These are phyloP conservation scores for Mikania micrantha DNA, from an alignment of 129 eudicot species.

Conservation along the genomic window DNA sequence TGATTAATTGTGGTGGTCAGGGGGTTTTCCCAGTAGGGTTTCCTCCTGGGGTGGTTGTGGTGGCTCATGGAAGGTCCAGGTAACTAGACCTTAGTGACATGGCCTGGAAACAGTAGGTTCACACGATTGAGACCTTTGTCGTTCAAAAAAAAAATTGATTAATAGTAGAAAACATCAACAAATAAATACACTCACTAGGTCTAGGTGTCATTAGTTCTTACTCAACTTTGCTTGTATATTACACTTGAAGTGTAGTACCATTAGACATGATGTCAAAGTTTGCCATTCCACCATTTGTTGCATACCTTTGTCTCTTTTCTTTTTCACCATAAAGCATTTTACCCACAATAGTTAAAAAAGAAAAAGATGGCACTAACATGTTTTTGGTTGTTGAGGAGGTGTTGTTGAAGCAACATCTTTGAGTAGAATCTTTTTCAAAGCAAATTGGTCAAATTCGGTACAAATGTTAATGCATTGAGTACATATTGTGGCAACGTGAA, in stretches of 20 bases:
- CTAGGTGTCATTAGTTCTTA: conserved; percentile 17
- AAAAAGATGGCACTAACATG: conserved; percentile 37
- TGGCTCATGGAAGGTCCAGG: too few relatives aligned
- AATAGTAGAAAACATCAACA: not conserved
- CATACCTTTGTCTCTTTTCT: conserved; percentile 33
- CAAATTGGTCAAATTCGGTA: conserved; percentile 9
- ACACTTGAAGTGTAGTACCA: conserved; percentile 31
- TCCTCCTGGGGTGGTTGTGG: too few relatives aligned
- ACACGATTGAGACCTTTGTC: too few relatives aligned
- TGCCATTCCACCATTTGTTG: conserved; percentile 28
- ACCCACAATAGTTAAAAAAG: conserved; percentile 41
- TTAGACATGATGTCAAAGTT: conserved; percentile 25
- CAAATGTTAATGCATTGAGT: conserved; percentile 3
- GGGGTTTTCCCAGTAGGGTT: too few relatives aligned
- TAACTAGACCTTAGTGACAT: too few relatives aligned
- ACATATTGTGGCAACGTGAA: not conserved
- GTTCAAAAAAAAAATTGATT: too few relatives aligned
- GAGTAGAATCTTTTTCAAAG: conserved; percentile 23
- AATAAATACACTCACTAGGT: conserved; percentile 18
- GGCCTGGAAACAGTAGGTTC: too few relatives aligned
- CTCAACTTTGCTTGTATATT: conserved; percentile 61
- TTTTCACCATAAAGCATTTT: conserved; percentile 41
- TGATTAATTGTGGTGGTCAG: not conserved
- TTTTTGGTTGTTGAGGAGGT: conserved; percentile 41
- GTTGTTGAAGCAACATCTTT: conserved; percentile 39